These are phyloP conservation scores for Leucosporidium scottii DNA, from an alignment of 768 basidiomycete genomes.

Conservation along the genomic window DNA sequence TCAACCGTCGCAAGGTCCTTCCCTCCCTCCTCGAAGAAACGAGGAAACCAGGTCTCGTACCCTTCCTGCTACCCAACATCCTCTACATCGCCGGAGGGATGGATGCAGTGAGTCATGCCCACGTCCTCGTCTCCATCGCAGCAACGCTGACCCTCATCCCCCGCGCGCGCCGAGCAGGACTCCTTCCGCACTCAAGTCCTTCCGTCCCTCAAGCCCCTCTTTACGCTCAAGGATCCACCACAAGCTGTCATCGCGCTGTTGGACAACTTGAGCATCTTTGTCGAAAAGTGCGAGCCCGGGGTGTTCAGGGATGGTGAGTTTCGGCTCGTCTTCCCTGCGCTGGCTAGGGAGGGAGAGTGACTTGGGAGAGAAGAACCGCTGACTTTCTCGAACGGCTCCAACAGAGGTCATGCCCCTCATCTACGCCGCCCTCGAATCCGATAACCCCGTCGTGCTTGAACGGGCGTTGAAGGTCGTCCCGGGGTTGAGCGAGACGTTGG, in stretches of 20 bases:
- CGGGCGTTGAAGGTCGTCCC: constrained; percentile 77
- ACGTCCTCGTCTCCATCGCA: neutral
- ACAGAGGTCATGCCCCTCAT: constrained; percentile 91
- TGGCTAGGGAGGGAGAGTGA: too few relatives aligned
- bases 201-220: constrained; percentile 81
- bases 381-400: too few relatives aligned
- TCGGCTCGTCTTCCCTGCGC: neutral
- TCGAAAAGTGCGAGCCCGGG: constrained; percentile 76
- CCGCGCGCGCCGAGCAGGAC: constrained; percentile 25
- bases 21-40: constrained; percentile 84
- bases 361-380: too few relatives aligned
- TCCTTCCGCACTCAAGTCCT: constrained; percentile 78
- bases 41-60: constrained; percentile 84
- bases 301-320: constrained; percentile 81
- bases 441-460: constrained; percentile 86
- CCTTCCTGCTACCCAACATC: constrained; percentile 92
- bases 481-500: constrained; percentile 76
- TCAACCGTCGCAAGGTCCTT: constrained; percentile 78
- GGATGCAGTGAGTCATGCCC: constrained; percentile 46
- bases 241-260: constrained; percentile 93
- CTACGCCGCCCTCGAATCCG: constrained; percentile 93
- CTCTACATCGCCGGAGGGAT: constrained; percentile 77
- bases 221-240: constrained; percentile 84
- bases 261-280: constrained; percentile 78
- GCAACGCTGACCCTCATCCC: neutral